Conservation (phyloP, 805 yeast genomes). For the Kregervanrija delftensis region DNA sequence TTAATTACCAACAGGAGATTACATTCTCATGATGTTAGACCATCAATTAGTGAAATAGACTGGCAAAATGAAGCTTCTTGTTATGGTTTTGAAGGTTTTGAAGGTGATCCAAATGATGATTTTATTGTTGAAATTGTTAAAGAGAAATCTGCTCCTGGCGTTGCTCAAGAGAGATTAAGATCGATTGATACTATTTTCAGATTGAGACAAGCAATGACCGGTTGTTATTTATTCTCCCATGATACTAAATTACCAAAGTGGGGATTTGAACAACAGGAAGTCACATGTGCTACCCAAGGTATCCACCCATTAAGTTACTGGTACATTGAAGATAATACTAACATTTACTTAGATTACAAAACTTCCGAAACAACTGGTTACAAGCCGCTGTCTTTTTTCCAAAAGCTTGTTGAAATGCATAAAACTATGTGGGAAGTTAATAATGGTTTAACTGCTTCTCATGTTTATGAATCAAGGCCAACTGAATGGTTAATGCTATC, state of each 20-base stretch:
- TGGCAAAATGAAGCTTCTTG: conserved; percentile 81
- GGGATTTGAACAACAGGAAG: conserved; percentile 84
- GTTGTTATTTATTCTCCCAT: conserved; percentile 71
- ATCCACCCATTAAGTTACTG: conserved; percentile 52
- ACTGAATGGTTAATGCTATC: conserved; percentile 64
- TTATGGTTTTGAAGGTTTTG: conserved; percentile 72
- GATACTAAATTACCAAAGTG: conserved; percentile 71
- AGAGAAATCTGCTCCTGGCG: conserved; percentile 40
- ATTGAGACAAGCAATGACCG: conserved; percentile 73
- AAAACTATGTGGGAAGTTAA: conserved; percentile 73
- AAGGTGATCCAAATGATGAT: conserved; percentile 81
- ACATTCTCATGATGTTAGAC: conserved; percentile 78
- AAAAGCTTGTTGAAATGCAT: conserved; percentile 61
- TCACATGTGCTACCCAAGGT: conserved; percentile 72
- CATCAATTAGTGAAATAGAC: conserved; percentile 68
- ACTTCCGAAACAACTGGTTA: conserved; percentile 48
- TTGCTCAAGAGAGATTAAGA: conserved; percentile 47
- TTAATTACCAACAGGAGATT: conserved; percentile 53
- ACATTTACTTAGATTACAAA: conserved; percentile 34
- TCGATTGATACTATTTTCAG: conserved; percentile 68
- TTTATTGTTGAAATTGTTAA: conserved; percentile 68
- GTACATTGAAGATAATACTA: conserved; percentile 68
- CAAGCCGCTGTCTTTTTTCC: conserved; percentile 44
- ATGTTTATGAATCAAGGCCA: conserved; percentile 67
- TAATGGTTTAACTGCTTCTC: conserved; percentile 60